Evolutionary conservation across 805 yeast genomes (phyloP), one percentile per base, ranked within the genome.

Genomic region (Citeromyces nyonsensis): DNA sequence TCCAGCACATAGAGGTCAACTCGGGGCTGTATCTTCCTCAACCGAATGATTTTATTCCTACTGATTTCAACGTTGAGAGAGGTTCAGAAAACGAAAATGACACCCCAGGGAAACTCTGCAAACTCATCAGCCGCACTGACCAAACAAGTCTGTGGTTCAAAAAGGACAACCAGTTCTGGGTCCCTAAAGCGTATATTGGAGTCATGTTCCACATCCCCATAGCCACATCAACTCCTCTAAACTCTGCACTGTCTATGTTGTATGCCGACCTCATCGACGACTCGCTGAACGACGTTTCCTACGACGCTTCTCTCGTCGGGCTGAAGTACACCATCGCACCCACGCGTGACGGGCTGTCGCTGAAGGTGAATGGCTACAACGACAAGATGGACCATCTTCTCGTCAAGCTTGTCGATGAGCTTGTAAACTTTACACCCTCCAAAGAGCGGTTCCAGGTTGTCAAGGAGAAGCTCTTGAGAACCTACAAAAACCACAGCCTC

Each of bases 271-370:
- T 88, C 37, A 52, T 88, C 14, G 79, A 72, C 33, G 95, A 86
- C 45, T 71, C 69, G 25, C 59, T 91, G 40, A 73, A 72, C 42
- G 86, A 84, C 44, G 56, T 73, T 33, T 71, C 83, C 7, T 88
- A 88, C 45, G 79, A 81, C 46, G 96, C 98, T 1, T 67, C 72
- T 6, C 62, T 85, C 35, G 95, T 91, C 2, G 91, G 91, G 1
- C 63, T 84, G 36, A 57, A 63, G 33, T 73, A 73, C 36, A 54
- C 63, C 2, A 61, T 86, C 27, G 52, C 62, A 22, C 57, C 68
- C 36, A 69, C 77, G 35, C 66, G 77, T 39, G 84, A 76, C 41
- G 94, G 95, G 1, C 45, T 86, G 27, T 66, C 68, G 26, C 47
- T 88, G 29, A 69, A 69, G 31, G 59, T 84, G 14, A 59, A 64